Percentiles rank a stretch among this genome's conserved stretches.
phyloP scores from a whole-genome alignment of 495 filamentous ascomycete genomes.

The Hyaloscypha bicolor region DNA sequence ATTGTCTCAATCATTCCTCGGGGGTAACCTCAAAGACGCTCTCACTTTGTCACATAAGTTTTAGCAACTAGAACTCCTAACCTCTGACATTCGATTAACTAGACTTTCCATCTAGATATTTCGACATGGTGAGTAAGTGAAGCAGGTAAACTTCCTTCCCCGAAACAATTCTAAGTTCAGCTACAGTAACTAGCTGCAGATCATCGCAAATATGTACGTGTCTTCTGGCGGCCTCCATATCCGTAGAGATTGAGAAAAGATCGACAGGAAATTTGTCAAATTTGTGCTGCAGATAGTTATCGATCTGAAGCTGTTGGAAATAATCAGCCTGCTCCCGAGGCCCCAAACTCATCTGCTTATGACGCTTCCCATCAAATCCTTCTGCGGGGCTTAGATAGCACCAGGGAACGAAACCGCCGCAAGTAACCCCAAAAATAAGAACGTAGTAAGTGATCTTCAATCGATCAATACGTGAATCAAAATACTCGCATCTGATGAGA shows the following conservation, averaged over 20 bases:
- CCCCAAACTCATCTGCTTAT: neutral
- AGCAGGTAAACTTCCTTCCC: constrained; percentile 13
- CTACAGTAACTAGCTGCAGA: constrained; percentile 16
- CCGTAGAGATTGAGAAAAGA: neutral
- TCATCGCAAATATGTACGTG: constrained; percentile 12
- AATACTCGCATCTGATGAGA: neutral
- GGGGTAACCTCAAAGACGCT: no score
- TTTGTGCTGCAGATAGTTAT: constrained; percentile 7
- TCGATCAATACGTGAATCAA: no score
- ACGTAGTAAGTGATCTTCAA: neutral
- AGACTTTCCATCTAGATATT: constrained; percentile 9
- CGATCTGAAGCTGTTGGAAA: constrained; percentile 3
- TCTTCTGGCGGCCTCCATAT: constrained; percentile 3
- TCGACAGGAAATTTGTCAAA: constrained; percentile 11
- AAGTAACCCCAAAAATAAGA: constrained; percentile 15
- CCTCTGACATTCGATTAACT: constrained; percentile 11
- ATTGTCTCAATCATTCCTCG: no score
- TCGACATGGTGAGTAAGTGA: constrained; percentile 12
- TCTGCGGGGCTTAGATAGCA: constrained; percentile 6
- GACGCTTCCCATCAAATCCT: neutral
- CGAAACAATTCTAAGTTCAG: constrained; percentile 15
- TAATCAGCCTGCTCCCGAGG: constrained; percentile 13
- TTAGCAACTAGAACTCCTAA: constrained; percentile 11
- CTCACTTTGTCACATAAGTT: constrained; percentile 1
- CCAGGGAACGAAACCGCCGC: constrained; percentile 1